Percentiles rank a stretch among this genome's conserved stretches.
These are phyloP conservation scores for Funneliformis geosporum DNA, from an alignment of 192 early-diverging fungal species.

Conservation along the genomic window DNA sequence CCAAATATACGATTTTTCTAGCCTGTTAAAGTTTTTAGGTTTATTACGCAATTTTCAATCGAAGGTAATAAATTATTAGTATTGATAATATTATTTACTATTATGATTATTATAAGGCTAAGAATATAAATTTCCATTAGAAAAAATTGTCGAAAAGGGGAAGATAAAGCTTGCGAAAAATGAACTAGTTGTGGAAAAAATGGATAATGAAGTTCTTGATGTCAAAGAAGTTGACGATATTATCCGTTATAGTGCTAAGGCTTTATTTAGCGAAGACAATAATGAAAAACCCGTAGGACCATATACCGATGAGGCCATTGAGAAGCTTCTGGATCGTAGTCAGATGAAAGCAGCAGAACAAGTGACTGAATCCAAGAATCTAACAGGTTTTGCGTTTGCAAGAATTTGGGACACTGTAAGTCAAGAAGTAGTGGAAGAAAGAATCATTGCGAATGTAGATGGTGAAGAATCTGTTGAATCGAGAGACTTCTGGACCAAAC, in stretches of 20 bases:
- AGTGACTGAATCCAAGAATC: conserved; percentile 42
- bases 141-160: conserved; percentile 71
- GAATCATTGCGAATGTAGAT: conserved; percentile 34
- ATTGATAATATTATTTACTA: neutral
- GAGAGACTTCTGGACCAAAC: conserved; percentile 39
- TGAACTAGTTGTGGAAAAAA: conserved; percentile 73
- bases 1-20: too few species aligned
- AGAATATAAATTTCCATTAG: conserved; percentile 24
- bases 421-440: conserved; percentile 45
- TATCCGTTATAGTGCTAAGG: conserved; percentile 67
- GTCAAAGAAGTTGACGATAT: conserved; percentile 62
- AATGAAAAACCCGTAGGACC: conserved; percentile 47
- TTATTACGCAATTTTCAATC: conserved; percentile 63
- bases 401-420: conserved; percentile 64
- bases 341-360: conserved; percentile 45
- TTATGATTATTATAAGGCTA: neutral
- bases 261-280: conserved; percentile 64
- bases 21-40: conserved; percentile 51
- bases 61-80: conserved; percentile 46
- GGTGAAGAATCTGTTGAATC: neutral
- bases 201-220: conserved; percentile 61
- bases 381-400: conserved; percentile 59
- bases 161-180: conserved; percentile 76
- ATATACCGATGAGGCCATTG: conserved; percentile 61
- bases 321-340: conserved; percentile 60